phyloP scores from a whole-genome alignment of 345 rosid species.

The Lumnitzera racemosa region DNA sequence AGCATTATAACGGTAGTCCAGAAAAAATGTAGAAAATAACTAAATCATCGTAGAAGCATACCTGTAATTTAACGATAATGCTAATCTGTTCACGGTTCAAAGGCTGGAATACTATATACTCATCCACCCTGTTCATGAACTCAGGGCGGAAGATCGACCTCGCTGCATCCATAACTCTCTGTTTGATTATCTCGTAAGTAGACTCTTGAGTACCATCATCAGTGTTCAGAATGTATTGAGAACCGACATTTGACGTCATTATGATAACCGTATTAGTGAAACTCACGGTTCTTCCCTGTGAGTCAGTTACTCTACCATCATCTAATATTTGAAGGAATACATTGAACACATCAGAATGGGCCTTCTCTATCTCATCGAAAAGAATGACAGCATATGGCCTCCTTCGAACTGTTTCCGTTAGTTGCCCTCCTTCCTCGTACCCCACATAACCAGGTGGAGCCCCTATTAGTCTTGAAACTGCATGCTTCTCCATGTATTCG shows the following conservation, averaged over 20 bases:
- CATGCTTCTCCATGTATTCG: constrained; percentile 99
- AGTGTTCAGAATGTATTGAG: constrained; percentile 67
- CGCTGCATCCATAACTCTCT: constrained; percentile 93
- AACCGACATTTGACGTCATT: constrained; percentile 96
- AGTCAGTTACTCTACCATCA: constrained; percentile 96
- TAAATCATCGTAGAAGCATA: constrained; percentile 15
- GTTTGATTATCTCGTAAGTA: constrained; percentile 70
- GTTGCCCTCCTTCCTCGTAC: constrained; percentile 96
- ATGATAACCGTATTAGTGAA: constrained; percentile 88
- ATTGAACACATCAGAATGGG: constrained; percentile 86
- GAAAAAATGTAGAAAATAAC: neutral
- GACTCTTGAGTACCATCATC: constrained; percentile 54
- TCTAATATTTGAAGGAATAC: constrained; percentile 96
- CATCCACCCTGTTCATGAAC: constrained; percentile 96
- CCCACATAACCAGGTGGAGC: constrained; percentile 99
- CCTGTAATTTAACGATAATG: constrained; percentile 87
- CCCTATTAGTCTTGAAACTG: constrained; percentile 92
- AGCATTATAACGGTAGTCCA: too few relatives aligned
- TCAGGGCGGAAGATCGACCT: constrained; percentile 94
- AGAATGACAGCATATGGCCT: constrained; percentile 95
- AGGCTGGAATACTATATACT: constrained; percentile 98
- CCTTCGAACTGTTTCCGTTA: constrained; percentile 86
- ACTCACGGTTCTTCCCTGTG: constrained; percentile 93
- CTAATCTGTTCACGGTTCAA: constrained; percentile 72
- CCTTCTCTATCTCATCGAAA: constrained; percentile 98